Conservation (phyloP, 2,329 filamentous ascomycete genomes). For the Chrysosporium keratinophilum region DNA sequence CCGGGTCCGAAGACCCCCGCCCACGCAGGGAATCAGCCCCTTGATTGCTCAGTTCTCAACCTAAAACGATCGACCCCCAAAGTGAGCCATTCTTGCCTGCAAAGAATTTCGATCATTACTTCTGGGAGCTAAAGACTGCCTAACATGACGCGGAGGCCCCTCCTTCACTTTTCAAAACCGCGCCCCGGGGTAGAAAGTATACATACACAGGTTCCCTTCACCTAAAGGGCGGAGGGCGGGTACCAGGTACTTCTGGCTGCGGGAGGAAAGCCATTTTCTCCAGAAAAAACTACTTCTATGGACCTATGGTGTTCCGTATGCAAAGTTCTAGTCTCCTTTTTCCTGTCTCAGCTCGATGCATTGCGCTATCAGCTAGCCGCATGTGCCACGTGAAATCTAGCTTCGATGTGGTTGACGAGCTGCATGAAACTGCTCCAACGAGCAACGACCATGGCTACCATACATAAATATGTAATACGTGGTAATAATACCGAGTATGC, state of each 20-base stretch:
- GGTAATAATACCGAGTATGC: too few relatives aligned
- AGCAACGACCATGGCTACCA: too few relatives aligned
- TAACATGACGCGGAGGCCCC: neutral
- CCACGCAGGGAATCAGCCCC: neutral
- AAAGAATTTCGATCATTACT: neutral
- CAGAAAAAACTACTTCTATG: neutral
- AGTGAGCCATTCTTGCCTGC: neutral
- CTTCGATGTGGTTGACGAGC: neutral
- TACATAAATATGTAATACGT: too few relatives aligned
- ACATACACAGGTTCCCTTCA: neutral
- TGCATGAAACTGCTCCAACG: neutral
- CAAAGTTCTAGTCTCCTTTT: neutral
- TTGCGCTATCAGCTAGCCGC: constrained; percentile 5
- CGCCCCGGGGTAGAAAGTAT: neutral
- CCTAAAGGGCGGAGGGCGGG: too few relatives aligned
- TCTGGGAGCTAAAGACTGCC: neutral
- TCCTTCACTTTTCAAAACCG: neutral
- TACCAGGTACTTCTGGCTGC: too few relatives aligned
- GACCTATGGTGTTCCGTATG: too few relatives aligned
- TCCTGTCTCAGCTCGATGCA: constrained; percentile 3
- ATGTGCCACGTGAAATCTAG: constrained; percentile 11
- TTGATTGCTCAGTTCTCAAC: neutral
- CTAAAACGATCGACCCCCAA: neutral
- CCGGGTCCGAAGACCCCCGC: neutral
- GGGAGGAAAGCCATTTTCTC: neutral